Evolutionary conservation across 2,329 filamentous ascomycete species (phyloP), one percentile per base, ranked within the genome.

Genomic region (Trichoderma atrobrunneum): DNA sequence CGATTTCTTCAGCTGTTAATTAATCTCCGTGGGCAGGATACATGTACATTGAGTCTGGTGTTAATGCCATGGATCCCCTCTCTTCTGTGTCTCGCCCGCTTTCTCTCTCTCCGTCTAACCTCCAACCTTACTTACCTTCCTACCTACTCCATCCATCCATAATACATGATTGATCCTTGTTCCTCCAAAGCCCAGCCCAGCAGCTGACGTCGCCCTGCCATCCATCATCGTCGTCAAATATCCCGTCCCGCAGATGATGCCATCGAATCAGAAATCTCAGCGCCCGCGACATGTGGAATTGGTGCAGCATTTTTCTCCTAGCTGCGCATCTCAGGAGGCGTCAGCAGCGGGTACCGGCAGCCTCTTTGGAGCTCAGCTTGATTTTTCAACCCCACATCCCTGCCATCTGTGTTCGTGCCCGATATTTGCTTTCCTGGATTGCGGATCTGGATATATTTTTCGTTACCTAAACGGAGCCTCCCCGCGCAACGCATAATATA

Each of bases 271-370:
- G 70, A 65, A 26, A 63, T n/a, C 36, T 18, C 56, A 54, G 57
- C 67, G 57, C 67, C 67, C 36, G 18, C 26, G 54, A 54, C n/a
- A 34, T 39, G 67, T 60, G 67, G 57, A 62, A 61, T 70, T 14
- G 24, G 36, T 61, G 57, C 67, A 34, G 32, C 36, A 5, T 18
- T 36, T 51, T 32, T 62, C 57, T 56, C 66, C 57, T 61, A 51
- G 56, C 66, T 62, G 67, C 57, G 67, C 67, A 70, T 61, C 39
- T 66, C 70, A 67, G 70, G 62, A 66, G 63, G 70, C 61, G 70
- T 72, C 70, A 71, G 69, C 69, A 65, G 60, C 54, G 69, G 69
- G 48, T 59, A 64, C 34, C 12, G 32, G 26, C 56, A 59, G 54
- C 54, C 36, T 71, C 36, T 65, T 62, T 63, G 18, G 69, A 51